A percentile compares a stretch with the other conserved stretches of the same genome.
Conservation (phyloP, 345 rosid genomes). For the Hirschfeldia incana region DNA sequence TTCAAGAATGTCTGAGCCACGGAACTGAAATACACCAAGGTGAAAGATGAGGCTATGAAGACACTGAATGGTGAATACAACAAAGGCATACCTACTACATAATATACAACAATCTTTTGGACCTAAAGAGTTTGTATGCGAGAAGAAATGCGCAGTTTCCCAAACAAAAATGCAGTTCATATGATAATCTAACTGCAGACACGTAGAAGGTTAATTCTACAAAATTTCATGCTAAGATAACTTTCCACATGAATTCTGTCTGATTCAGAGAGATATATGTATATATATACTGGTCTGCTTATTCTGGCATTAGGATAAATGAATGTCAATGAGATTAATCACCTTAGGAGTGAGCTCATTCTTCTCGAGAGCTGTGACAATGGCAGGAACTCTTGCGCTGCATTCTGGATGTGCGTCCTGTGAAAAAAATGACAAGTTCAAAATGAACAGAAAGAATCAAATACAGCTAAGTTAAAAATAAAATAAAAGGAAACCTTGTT, state of each 20-base stretch:
- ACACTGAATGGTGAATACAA: background rate
- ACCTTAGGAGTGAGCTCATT: slow-evolving; percentile 79
- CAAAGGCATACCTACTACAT: background rate
- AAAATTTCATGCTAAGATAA: background rate
- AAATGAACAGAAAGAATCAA: background rate
- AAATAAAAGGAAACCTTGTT: slow-evolving; percentile 52
- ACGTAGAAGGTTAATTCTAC: too few species aligned
- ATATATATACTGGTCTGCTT: background rate
- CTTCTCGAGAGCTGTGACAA: slow-evolving; percentile 71
- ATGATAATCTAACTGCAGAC: background rate
- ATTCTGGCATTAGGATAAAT: background rate
- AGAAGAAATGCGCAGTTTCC: background rate
- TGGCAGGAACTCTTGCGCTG: slow-evolving; percentile 87
- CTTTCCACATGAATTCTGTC: background rate
- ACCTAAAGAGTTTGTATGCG: background rate
- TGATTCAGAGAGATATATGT: background rate
- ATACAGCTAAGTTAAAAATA: background rate
- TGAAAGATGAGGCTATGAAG: background rate
- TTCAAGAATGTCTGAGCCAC: slow-evolving; percentile 67
- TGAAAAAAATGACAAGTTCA: background rate
- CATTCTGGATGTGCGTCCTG: slow-evolving; percentile 97
- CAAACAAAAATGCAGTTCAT: background rate
- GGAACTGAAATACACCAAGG: slow-evolving; percentile 52
- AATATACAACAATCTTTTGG: background rate
- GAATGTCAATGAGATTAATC: background rate